Evolutionary conservation across 2,329 filamentous ascomycete genomes (phyloP), one percentile per base, ranked within the genome.

Genomic region (Coniochaeta sp.): DNA sequence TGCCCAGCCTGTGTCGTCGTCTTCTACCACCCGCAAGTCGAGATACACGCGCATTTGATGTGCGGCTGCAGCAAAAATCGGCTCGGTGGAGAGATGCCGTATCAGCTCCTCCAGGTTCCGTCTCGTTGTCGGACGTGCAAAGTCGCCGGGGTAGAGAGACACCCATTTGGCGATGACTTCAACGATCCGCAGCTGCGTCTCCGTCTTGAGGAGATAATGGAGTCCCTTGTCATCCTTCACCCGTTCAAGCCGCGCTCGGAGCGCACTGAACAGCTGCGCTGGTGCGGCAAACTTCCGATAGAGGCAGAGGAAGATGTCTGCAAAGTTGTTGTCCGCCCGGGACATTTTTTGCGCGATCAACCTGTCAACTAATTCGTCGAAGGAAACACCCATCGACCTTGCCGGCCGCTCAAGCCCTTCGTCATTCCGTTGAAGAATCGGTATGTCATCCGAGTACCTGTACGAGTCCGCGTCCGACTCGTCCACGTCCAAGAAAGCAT

Each of bases 231-330:
- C 84, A 40, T 83, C 81, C 60, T 83, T 82, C 22, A 87, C 73
- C 14, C 74, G 76, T 57, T 95, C 87, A 54, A 96, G 82, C 33
- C 87, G 84, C 53, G 85, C 77, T 35, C 95, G 75, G 42, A 97
- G 87, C 7, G 89, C 84, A 35, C 84, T 79, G 50, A 97, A 82
- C 4, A 99, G 77, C 57, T 86, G 80, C 9, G 81, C 79, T 0
- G 94, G 94, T 2, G 91, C 82, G 4, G 90, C 87, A 65, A 99
- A 97, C 66, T 94, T 95, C 56, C 94, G 86, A 69, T 97, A 97
- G 13, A 97, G 75, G 57, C 92, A 96, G 27, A 97, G 76, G 62
- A 97, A 97, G 16, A 95, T 85, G 42, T 91, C 83, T 1, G 82
- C 81, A 63, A 96, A 99, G 67, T 96, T 96, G 53, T 81, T 79